Evolutionary conservation across 805 yeast species (phyloP).

Genomic region (Schwanniomyces occidentalis): DNA sequence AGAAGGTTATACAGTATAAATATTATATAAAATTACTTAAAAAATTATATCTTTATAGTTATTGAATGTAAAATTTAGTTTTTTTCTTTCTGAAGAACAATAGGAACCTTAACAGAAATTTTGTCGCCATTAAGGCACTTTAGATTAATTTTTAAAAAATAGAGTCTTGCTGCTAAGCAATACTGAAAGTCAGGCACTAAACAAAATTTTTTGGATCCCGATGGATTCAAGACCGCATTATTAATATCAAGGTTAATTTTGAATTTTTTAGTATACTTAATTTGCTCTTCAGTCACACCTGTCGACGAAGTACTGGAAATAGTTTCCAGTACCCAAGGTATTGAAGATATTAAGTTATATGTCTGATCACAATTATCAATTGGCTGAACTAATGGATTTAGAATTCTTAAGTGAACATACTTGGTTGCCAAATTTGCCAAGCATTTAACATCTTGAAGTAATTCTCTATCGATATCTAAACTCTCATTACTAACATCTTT

Average conservation of each 20-base stretch:
- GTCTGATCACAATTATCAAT: constrained; percentile 1
- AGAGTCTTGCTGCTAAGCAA: constrained; percentile 34
- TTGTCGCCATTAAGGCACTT: constrained; percentile 26
- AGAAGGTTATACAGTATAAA: too few relatives aligned
- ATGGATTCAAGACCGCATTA: constrained; percentile 17
- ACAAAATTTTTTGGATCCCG: constrained; percentile 25
- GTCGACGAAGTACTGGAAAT: constrained; percentile 3
- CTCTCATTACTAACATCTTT: constrained; percentile 23
- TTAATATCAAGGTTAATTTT: constrained; percentile 26
- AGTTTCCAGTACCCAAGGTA: constrained; percentile 20
- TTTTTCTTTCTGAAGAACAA: constrained; percentile 22
- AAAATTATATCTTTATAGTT: too few relatives aligned
- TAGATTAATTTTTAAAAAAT: constrained; percentile 28
- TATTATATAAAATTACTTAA: too few relatives aligned
- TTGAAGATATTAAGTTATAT: constrained; percentile 10
- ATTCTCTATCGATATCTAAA: constrained; percentile 24
- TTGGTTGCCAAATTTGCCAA: constrained; percentile 31
- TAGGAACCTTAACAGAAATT: constrained; percentile 25
- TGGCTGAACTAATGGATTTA: constrained; percentile 7
- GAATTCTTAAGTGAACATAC: constrained; percentile 26
- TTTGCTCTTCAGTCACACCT: constrained; percentile 15
- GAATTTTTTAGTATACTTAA: constrained; percentile 20
- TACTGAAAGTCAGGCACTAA: constrained; percentile 41
- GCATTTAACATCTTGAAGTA: constrained; percentile 30
- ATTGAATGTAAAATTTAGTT: too few relatives aligned